Base-by-base conservation (phyloP, 768 basidiomycete species). In the Xerocomellus chrysenteron region DNA sequence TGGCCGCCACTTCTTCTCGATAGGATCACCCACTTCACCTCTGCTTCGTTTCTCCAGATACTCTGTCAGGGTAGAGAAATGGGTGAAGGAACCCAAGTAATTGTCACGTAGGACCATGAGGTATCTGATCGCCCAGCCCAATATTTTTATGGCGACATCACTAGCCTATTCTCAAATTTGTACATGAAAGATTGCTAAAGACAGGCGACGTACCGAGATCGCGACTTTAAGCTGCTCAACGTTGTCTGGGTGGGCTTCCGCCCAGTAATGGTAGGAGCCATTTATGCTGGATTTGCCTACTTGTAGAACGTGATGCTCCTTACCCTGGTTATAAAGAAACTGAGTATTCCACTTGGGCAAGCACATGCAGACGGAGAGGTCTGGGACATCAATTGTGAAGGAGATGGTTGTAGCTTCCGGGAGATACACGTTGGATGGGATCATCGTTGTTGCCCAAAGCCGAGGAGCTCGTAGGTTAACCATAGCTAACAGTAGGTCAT, bases 1-100 rank as follows among this genome's bases (percentile, higher is more conserved):
- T 45, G 84, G 82, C 10, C 94, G 81, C 72, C 94, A 92, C 65
- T 92, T 94, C 55, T 82, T 75, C 50, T 81, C 75, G 1, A 96
- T 78, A 0, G 92, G 92, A 72, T 98, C 95, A 5, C 94, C 95
- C 14, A 86, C 76, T 12, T 83, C 81, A 2, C 81, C 61, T 49
- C 75, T 76, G 43, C 75, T 78, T 41, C 84, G 80, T 65, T 85
- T 88, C 51, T 87, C 82, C 45, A 93, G 75, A 68, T 93, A 96
- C 74, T 98, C 96, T 21, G 80, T 82, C 41, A 93, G 77, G 1
- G 92, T 97, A 3, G 87, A 86, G 64, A 95, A 98, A 62, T 96
- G 90, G 2, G 94, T 97, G 72, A 97, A 98, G 5, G 84, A 80
- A 12, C 96, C 96, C 48, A 98, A 85, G 72, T 98, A 98, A 72